Evolutionary conservation across 345 rosid genomes (phyloP).

Genomic region (Geranium brycei): DNA sequence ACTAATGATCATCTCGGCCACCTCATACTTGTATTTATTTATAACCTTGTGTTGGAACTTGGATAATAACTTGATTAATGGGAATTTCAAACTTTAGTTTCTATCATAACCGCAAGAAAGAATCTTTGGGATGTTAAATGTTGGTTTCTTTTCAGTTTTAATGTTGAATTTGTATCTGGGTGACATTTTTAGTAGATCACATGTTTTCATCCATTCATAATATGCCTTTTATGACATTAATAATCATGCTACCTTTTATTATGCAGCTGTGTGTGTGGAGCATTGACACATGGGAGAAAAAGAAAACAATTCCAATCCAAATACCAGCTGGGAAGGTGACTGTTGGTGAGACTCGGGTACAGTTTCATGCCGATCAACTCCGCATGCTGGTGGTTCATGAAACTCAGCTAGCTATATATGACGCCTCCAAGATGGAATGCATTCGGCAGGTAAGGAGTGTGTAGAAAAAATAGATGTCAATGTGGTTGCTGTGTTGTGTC

Average conservation of each 20-base stretch:
- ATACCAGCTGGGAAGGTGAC: conserved; percentile 48
- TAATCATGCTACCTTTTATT: too few species aligned
- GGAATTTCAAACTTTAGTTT: too few species aligned
- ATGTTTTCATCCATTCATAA: background rate
- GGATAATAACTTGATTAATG: too few species aligned
- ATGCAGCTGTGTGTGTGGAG: conserved; percentile 57
- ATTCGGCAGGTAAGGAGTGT: conserved; percentile 36
- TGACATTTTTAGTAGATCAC: too few species aligned
- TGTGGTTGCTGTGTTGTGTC: background rate
- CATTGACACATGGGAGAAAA: conserved; percentile 64
- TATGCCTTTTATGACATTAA: background rate
- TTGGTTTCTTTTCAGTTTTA: too few species aligned
- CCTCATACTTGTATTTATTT: too few species aligned
- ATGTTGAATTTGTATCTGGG: too few species aligned
- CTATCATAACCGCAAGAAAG: too few species aligned
- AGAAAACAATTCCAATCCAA: conserved; percentile 37
- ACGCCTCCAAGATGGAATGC: conserved; percentile 57
- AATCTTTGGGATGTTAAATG: too few species aligned
- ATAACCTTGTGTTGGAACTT: too few species aligned
- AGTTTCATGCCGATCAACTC: conserved; percentile 56
- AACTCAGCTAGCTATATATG: conserved; percentile 62
- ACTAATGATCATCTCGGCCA: too few species aligned
- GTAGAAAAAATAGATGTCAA: background rate
- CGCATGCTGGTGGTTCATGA: conserved; percentile 58
- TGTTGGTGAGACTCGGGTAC: conserved; percentile 53